Base-by-base conservation (phyloP, 345 rosid genomes). In the Boechera retrofracta region DNA sequence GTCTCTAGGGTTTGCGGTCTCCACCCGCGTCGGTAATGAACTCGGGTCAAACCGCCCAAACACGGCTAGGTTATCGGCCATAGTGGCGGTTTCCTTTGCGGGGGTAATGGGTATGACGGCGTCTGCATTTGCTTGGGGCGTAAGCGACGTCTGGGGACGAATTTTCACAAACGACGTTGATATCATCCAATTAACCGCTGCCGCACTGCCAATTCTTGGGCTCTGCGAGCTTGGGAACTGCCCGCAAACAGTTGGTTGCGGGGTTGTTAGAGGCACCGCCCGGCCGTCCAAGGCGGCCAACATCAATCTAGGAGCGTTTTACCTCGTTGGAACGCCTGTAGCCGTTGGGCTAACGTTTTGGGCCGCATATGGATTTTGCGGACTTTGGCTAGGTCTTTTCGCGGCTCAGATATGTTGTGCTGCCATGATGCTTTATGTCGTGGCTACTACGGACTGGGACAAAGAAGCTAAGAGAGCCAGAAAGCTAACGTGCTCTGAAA, bases 201-300 rank as follows among this genome's bases (percentile, higher is more conserved):
- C 86, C 0, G 98, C 94, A 3, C 75, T 94, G 61, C 97, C 97
- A 3, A 91, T 94, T 77, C 87, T 94, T 31, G 98, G 98, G 51
- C 79, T 89, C 6, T 89, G 94, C 64, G 91, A 89, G 85, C 86
- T 89, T 15, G 94, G 94, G 45, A 94, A 94, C 91, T 91, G 96
- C 62, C 97, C 98, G 2, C 98, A 94, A 74, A 94, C 98, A 10
- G 96, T 94, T 42, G 96, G 93, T 2, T 91, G 98, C 76, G 97
- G 98, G 48, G 96, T 91, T 16, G 83, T 94, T 3, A 67, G 98
- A 71, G 98, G 98, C 7, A 87, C 86, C 9, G 98, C 98, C 0
- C 82, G 96, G 15, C 97, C 98, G 5, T 69, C 96, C 6, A 83
- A 80, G 10, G 98, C 98, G 0, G 98, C 98, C 0, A 90, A 85